A percentile compares a stretch with the other conserved stretches of the same genome.
Evolutionary conservation across 441 rosid species (phyloP).

Genomic region (Populus trichocarpa): DNA sequence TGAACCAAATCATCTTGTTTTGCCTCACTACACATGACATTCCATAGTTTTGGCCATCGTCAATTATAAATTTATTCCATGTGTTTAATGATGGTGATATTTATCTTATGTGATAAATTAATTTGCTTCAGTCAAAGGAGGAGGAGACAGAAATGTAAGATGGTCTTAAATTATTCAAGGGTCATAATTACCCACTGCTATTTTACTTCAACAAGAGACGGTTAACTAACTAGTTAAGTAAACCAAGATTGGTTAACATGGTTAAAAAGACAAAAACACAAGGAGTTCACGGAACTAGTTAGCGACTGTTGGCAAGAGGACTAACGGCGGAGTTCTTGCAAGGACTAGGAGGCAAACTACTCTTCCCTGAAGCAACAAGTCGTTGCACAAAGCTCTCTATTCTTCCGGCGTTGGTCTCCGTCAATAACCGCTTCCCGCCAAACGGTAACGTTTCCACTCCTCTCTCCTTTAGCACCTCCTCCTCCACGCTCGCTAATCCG

Average conservation of each 20-base stretch:
- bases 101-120: not conserved
- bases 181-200: not conserved
- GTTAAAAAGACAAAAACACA: not conserved
- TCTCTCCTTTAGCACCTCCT: constrained; percentile 62
- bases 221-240: constrained; percentile 13
- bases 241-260: constrained; percentile 21
- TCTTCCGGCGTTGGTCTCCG: constrained; percentile 83
- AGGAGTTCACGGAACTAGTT: constrained; percentile 2
- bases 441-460: constrained; percentile 88
- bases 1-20: no score
- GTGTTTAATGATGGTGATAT: not conserved
- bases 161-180: not conserved
- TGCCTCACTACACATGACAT: no score
- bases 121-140: constrained; percentile 6
- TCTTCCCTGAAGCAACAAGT: constrained; percentile 70
- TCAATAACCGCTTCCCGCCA: constrained; percentile 77
- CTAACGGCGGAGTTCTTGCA: constrained; percentile 74
- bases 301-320: constrained; percentile 67
- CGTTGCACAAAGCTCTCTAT: constrained; percentile 71
- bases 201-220: constrained; percentile 5
- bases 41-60: no score
- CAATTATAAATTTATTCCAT: not conserved
- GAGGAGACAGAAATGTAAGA: not conserved
- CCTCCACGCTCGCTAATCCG: constrained; percentile 48
- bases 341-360: constrained; percentile 86